These are phyloP conservation scores for Datisca glomerata DNA, from an alignment of 306 rosid genomes.

Conservation along the genomic window DNA sequence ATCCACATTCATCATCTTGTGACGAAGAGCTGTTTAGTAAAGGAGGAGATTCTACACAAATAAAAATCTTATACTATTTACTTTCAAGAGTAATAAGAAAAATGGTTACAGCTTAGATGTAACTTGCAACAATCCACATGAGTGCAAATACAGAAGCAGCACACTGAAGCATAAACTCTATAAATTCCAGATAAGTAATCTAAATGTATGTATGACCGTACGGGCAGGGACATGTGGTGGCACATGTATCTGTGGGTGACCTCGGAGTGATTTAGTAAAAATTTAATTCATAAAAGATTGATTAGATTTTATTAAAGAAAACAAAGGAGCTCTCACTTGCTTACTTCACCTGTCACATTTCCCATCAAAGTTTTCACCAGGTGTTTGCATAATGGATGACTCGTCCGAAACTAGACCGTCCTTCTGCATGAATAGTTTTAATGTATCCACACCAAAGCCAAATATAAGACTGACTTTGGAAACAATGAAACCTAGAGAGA, in stretches of 20 bases:
- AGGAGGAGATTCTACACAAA: too few relatives aligned
- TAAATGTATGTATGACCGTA: too few relatives aligned
- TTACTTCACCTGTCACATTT: conserved; percentile 97
- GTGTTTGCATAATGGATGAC: conserved; percentile 27
- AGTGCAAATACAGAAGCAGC: too few relatives aligned
- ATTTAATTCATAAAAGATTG: background rate
- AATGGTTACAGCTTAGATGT: too few relatives aligned
- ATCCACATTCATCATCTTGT: conserved; percentile 24
- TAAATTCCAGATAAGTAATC: too few relatives aligned
- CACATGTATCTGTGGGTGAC: too few relatives aligned
- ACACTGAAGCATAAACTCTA: too few relatives aligned
- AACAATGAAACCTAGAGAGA: conserved; percentile 2
- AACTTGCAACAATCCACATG: too few relatives aligned
- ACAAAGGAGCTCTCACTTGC: conserved; percentile 75
- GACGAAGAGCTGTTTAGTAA: conserved; percentile 31
- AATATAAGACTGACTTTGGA: background rate
- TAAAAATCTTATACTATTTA: too few relatives aligned
- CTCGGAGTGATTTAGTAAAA: too few relatives aligned
- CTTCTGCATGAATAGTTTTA: conserved; percentile 42
- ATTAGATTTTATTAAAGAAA: conserved; percentile 10
- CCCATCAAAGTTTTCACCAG: conserved; percentile 40
- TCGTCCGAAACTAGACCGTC: conserved; percentile 40
- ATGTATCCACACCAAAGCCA: conserved; percentile 15
- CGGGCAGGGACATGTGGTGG: too few relatives aligned
- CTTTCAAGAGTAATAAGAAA: too few relatives aligned